Percentiles rank a stretch among this genome's conserved stretches.
These are phyloP conservation scores for Monosporozyma servazzii DNA, from an alignment of 805 yeast genomes.

Conservation along the genomic window DNA sequence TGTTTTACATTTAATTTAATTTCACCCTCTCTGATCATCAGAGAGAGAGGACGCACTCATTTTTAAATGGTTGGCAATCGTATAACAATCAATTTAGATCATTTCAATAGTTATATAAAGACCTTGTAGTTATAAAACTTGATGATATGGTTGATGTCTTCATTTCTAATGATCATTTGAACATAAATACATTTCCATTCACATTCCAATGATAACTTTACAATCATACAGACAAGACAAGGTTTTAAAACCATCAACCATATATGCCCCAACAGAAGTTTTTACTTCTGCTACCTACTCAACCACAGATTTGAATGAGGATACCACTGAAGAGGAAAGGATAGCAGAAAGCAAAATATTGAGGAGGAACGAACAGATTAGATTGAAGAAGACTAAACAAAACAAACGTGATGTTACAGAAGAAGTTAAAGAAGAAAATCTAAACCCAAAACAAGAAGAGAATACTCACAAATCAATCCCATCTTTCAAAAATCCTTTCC, in stretches of 20 bases:
- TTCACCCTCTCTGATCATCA: no score
- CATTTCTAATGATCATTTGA: no score
- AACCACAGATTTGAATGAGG: not conserved
- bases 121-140: no score
- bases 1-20: no score
- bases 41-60: no score
- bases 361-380: not conserved
- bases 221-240: not conserved
- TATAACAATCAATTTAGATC: no score
- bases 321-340: not conserved
- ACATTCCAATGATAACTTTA: not conserved
- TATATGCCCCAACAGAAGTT: not conserved
- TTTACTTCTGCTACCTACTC: not conserved
- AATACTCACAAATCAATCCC: not conserved
- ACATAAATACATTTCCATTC: no score
- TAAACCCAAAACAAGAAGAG: not conserved
- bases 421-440: not conserved
- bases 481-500: not conserved
- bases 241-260: not conserved
- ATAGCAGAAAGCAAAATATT: not conserved
- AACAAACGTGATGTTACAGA: not conserved
- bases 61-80: no score
- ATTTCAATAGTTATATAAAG: no score
- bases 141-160: no score
- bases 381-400: not conserved